Conservation (phyloP, 176 grass and related monocot genomes). For the Raddia distichophylla region DNA sequence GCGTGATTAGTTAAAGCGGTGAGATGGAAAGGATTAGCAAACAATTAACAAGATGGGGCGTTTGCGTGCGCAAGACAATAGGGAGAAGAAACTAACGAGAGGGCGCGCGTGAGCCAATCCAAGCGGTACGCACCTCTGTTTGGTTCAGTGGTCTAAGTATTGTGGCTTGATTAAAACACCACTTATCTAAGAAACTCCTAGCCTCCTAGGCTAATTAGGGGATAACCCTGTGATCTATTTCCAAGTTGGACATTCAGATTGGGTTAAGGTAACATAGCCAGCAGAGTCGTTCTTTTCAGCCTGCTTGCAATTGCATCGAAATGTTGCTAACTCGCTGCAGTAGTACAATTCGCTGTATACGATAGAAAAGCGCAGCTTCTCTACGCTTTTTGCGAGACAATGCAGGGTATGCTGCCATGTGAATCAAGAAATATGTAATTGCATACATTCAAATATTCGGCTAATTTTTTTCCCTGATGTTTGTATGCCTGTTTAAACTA, state of each 20-base stretch:
- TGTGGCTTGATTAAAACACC: too few relatives aligned
- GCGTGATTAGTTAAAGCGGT: constrained; percentile 10
- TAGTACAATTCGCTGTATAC: too few relatives aligned
- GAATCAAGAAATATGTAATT: too few relatives aligned
- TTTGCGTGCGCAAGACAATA: neutral
- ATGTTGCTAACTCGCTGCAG: too few relatives aligned
- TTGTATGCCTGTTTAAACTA: neutral
- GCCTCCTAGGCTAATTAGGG: too few relatives aligned
- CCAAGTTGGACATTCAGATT: neutral
- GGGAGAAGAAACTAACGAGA: too few relatives aligned
- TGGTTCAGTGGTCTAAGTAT: neutral
- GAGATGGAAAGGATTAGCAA: constrained; percentile 13
- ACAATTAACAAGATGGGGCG: neutral
- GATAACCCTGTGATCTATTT: neutral
- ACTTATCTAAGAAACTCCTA: too few relatives aligned
- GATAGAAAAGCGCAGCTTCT: too few relatives aligned
- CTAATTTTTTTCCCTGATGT: too few relatives aligned
- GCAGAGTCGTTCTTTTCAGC: neutral
- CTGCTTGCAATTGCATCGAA: neutral
- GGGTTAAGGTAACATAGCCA: neutral
- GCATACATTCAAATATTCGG: too few relatives aligned
- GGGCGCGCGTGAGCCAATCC: neutral
- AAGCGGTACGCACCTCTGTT: neutral
- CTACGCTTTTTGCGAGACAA: too few relatives aligned
- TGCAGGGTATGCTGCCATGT: too few relatives aligned